phyloP scores from a whole-genome alignment of 768 basidiomycete species.

The Leucosporidium scottii region DNA sequence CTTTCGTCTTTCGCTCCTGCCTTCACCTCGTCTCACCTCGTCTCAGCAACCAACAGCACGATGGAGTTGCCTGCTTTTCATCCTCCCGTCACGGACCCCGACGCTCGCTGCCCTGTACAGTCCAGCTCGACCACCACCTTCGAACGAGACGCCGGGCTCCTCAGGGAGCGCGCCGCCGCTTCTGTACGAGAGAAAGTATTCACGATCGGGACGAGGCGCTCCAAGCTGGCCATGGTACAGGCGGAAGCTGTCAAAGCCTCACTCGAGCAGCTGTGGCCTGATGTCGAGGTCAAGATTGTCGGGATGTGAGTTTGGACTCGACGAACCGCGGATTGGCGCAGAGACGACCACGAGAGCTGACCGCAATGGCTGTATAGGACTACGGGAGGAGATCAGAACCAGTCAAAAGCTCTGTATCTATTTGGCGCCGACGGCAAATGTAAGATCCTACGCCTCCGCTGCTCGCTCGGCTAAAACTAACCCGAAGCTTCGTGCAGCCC shows the following conservation, averaged over 20 bases:
- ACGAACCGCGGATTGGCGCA: not conserved
- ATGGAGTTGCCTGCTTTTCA: not conserved
- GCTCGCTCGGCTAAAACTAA: not conserved
- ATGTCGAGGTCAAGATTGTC: constrained; percentile 21
- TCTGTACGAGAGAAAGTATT: constrained; percentile 36
- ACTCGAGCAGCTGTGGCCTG: constrained; percentile 56
- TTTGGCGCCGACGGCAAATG: constrained; percentile 64
- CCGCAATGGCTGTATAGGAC: constrained; percentile 38
- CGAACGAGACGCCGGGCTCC: not conserved
- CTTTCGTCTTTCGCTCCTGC: too few species aligned
- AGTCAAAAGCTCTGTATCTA: constrained; percentile 74
- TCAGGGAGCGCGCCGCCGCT: not conserved
- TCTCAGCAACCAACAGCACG: not conserved
- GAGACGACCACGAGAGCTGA: not conserved
- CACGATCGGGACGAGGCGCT: constrained; percentile 74
- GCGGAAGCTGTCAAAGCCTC: constrained; percentile 70
- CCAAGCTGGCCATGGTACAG: constrained; percentile 82
- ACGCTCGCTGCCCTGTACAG: not conserved
- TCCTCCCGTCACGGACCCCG: not conserved
- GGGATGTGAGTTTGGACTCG: constrained; percentile 24
- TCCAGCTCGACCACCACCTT: not conserved
- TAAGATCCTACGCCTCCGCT: not conserved
- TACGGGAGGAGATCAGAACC: constrained; percentile 79
- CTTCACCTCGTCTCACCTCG: not conserved
- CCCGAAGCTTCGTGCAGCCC: constrained; percentile 38